Conservation (phyloP, 129 eudicot genomes). For the Helichrysum umbraculigerum region DNA sequence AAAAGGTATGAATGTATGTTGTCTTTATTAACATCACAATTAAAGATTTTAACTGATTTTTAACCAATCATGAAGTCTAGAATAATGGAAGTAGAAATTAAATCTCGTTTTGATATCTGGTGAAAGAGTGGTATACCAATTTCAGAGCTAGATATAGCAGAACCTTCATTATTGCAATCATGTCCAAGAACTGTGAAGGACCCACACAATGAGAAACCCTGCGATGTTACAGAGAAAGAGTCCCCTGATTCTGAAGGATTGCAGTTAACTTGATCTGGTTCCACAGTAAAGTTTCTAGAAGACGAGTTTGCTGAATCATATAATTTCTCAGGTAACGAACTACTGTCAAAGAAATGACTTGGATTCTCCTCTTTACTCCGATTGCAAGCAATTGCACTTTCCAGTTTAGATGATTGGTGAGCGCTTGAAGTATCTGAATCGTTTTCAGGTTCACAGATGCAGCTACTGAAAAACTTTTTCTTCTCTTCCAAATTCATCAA, state of each 20-base stretch:
- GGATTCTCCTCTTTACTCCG: constrained; percentile 32
- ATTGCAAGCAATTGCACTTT: constrained; percentile 22
- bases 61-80: neutral
- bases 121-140: constrained; percentile 38
- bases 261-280: constrained; percentile 25
- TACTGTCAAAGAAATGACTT: constrained; percentile 10
- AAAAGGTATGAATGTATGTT: neutral
- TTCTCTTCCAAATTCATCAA: constrained; percentile 23
- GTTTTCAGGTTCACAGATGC: neutral
- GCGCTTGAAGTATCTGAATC: constrained; percentile 18
- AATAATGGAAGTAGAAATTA: constrained; percentile 12
- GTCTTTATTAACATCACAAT: neutral
- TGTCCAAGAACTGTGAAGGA: constrained; percentile 12
- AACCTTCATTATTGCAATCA: constrained; percentile 27
- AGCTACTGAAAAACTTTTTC: constrained; percentile 12
- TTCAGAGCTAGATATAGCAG: constrained; percentile 17
- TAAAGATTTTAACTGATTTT: neutral
- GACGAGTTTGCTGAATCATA: constrained; percentile 21
- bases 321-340: constrained; percentile 23
- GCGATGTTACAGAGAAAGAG: constrained; percentile 15
- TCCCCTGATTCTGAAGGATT: constrained; percentile 17
- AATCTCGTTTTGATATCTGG: neutral
- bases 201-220: constrained; percentile 16
- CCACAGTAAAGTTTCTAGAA: neutral
- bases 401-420: constrained; percentile 29